Base-by-base conservation (phyloP, 768 basidiomycete genomes). In the Holtermannia corniformis region DNA sequence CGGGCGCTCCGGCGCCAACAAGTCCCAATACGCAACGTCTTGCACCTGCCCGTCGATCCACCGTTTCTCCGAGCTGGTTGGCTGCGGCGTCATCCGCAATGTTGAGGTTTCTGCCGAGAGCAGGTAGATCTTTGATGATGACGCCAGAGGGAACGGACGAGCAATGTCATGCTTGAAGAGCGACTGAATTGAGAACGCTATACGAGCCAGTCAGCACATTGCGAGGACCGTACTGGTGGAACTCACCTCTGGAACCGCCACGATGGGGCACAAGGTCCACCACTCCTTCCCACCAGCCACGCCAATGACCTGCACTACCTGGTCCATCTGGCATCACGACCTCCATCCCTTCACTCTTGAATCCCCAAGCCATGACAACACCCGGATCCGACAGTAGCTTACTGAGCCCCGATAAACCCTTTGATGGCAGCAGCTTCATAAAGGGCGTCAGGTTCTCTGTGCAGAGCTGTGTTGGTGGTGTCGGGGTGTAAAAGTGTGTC, bases 371-470 rank as follows among this genome's bases (percentile, higher is more conserved):
- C 22, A 68, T 59, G 26, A 68, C 56, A 14, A 59, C 56, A 32
- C 58, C 59, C 4, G 66, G 66, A 32, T 63, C 54, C 21, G 65
- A 54, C 42, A 97, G 76, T 21, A 96, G 77, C 14, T 73, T 76
- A 0, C 89, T 86, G 20, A 96, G 78, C 12, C 95, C 92, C 0
- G 91, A 88, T 19, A 78, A 75, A 4, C 86, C 82, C 65, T 95
- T 88, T 76, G 93, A 97, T 0, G 95, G 95, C 1, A 97, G 76
- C 10, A 96, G 81, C 67, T 93, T 90, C 53, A 96, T 78, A 74
- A 97, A 95, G 0, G 95, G 93, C 0, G 93, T 96, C 7, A 97
- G 76, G 64, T 96, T 96, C 68, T 97, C 95, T 3, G 93, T 97
- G 67, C 93, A 99, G n/a, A 96, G 86, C 60, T 83, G 2, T 83